Evolutionary conservation across 75 land plant species (phyloP).

Genomic region (Adiantum capillusveneris): DNA sequence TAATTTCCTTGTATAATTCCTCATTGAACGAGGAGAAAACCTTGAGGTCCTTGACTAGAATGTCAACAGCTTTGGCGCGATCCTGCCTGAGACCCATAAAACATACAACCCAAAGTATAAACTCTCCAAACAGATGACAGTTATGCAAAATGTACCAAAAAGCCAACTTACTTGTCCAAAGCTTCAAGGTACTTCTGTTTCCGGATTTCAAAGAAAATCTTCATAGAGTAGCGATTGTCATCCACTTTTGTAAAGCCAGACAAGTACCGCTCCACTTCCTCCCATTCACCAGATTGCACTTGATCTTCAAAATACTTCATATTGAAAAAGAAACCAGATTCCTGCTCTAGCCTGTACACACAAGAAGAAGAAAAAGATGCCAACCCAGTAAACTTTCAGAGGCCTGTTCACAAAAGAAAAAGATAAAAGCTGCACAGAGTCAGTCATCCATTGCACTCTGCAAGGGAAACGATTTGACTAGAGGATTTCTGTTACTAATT

Average conservation of each 20-base stretch:
- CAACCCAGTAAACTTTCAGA: too few species aligned
- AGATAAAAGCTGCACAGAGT: too few species aligned
- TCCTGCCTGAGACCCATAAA: conserved; percentile 41
- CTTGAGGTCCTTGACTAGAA: conserved; percentile 66
- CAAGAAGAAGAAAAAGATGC: too few species aligned
- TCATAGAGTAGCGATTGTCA: conserved; percentile 49
- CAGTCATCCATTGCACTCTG: too few species aligned
- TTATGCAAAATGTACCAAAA: neutral
- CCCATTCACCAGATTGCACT: conserved; percentile 42
- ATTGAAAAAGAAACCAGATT: conserved; percentile 43
- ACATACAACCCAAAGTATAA: neutral
- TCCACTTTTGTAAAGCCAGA: conserved; percentile 48
- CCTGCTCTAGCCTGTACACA: conserved; percentile 37
- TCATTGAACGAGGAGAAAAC: conserved; percentile 77
- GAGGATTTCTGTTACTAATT: too few species aligned
- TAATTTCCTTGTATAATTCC: conserved; percentile 71
- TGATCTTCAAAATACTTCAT: conserved; percentile 50
- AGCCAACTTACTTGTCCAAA: conserved; percentile 30
- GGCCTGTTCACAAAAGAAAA: too few species aligned
- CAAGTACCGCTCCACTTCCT: conserved; percentile 37
- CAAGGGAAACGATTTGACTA: too few species aligned
- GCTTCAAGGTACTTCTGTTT: conserved; percentile 50
- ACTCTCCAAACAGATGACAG: too few species aligned
- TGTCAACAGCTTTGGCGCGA: conserved; percentile 72
- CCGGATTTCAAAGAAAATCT: conserved; percentile 45